Conservation (phyloP, 257 asterid genomes). For the Oldenlandia corymbosa region DNA sequence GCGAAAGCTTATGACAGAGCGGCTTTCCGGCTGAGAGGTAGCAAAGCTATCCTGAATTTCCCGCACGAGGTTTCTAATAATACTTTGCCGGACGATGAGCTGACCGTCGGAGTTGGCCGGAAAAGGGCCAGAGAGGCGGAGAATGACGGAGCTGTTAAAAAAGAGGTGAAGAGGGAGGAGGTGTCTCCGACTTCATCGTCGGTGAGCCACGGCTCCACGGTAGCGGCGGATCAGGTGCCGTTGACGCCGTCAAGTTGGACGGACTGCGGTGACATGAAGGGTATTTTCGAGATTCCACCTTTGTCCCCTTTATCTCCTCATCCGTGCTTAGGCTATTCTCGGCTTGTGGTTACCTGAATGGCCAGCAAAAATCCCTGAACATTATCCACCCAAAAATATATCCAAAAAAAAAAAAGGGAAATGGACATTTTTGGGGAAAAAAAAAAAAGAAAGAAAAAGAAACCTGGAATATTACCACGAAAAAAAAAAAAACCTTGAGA, state of each 20-base stretch:
- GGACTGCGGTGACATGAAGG: slow-evolving; percentile 58
- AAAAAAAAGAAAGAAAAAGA: no score
- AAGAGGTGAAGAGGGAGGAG: slow-evolving; percentile 38
- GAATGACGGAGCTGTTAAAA: slow-evolving; percentile 26
- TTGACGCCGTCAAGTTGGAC: slow-evolving; percentile 88
- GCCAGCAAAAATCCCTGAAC: background rate
- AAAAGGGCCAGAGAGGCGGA: slow-evolving; percentile 46
- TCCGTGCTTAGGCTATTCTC: slow-evolving; percentile 31
- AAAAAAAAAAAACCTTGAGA: background rate
- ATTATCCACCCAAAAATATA: background rate
- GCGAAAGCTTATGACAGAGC: slow-evolving; percentile 42
- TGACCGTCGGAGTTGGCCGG: slow-evolving; percentile 20
- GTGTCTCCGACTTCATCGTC: slow-evolving; percentile 3
- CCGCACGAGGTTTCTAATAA: slow-evolving; percentile 65
- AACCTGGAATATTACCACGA: no score
- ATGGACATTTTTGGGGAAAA: no score
- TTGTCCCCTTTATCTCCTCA: slow-evolving; percentile 64
- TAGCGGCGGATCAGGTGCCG: slow-evolving; percentile 42
- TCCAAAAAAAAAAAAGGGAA: background rate
- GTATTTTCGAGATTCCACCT: slow-evolving; percentile 82
- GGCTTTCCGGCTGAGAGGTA: slow-evolving; percentile 39
- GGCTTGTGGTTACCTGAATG: slow-evolving; percentile 29
- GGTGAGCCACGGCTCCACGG: background rate
- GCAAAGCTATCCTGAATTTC: slow-evolving; percentile 42
- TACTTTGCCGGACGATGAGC: slow-evolving; percentile 16